Percentiles rank a stretch among this genome's conserved stretches.
These are phyloP conservation scores for Yarrowia porcina DNA, from an alignment of 805 yeast species.

Conservation along the genomic window DNA sequence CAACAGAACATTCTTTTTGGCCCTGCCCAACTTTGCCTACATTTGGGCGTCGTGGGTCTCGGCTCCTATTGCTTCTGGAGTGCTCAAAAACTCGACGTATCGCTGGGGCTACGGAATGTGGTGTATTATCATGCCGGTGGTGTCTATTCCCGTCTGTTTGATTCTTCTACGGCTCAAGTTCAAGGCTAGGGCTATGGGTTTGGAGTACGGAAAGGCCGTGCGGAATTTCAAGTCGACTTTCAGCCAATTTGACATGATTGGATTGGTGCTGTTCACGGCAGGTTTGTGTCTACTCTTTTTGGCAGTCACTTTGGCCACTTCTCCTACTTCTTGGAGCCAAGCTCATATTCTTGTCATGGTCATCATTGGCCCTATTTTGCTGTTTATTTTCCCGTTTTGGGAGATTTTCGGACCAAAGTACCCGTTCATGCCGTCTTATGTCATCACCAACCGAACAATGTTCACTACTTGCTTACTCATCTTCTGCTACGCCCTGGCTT, in stretches of 20 bases:
- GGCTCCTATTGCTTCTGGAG: conserved; percentile 34
- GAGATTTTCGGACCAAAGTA: conserved; percentile 38
- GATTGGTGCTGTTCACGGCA: conserved; percentile 53
- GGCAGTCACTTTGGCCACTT: conserved; percentile 73
- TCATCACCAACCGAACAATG: conserved; percentile 56
- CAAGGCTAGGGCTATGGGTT: conserved; percentile 2
- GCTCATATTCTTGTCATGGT: conserved; percentile 68
- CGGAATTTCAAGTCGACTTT: conserved; percentile 35
- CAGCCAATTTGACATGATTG: conserved; percentile 65
- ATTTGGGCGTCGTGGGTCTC: conserved; percentile 43
- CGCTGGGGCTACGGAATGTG: conserved; percentile 45
- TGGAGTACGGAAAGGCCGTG: conserved; percentile 9
- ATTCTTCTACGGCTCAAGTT: conserved; percentile 34
- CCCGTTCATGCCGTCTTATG: conserved; percentile 61
- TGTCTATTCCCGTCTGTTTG: conserved; percentile 60
- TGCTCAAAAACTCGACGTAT: conserved; percentile 33
- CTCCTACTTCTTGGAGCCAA: conserved; percentile 50
- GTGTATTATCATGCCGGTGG: conserved; percentile 44
- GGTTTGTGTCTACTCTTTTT: conserved; percentile 62
- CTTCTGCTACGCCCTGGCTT: conserved; percentile 37
- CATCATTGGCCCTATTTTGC: conserved; percentile 60
- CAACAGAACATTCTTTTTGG: conserved; percentile 42
- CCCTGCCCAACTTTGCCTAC: conserved; percentile 28
- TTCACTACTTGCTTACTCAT: conserved; percentile 12
- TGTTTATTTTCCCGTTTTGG: conserved; percentile 61